These are phyloP conservation scores for Yamadazyma atlantica DNA, from an alignment of 1,139 yeast genomes.

Conservation along the genomic window DNA sequence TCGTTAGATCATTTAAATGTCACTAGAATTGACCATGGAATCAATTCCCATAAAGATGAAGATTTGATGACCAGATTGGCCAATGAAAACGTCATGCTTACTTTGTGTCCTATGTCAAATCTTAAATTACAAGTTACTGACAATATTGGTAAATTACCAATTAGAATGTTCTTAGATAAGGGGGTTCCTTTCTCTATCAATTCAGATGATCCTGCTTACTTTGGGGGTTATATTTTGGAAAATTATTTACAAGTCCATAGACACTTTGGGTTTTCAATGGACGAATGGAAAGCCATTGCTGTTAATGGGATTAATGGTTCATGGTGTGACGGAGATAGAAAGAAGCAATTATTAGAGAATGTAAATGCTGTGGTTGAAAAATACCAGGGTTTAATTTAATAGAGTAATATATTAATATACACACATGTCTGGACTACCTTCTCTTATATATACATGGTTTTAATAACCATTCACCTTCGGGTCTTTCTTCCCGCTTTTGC, in stretches of 20 bases:
- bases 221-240: conserved; percentile 78
- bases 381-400: conserved; percentile 21
- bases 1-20: conserved; percentile 60
- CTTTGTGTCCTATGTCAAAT: conserved; percentile 77
- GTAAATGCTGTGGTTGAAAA: conserved; percentile 50
- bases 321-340: conserved; percentile 58
- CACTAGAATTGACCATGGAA: conserved; percentile 77
- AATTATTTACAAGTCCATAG: conserved; percentile 67
- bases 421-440: conserved; percentile 41
- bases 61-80: conserved; percentile 57
- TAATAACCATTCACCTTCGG: conserved; percentile 85
- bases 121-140: conserved; percentile 72
- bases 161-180: conserved; percentile 54
- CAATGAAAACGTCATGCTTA: conserved; percentile 50
- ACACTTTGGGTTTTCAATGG: conserved; percentile 56
- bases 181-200: conserved; percentile 74
- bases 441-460: conserved; percentile 96
- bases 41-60: conserved; percentile 56
- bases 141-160: conserved; percentile 65
- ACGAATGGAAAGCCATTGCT: conserved; percentile 60
- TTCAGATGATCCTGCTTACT: conserved; percentile 85
- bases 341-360: conserved; percentile 40
- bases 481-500: conserved; percentile 50
- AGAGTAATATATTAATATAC: not conserved
- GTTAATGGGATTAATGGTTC: conserved; percentile 66